Evolutionary conservation across 176 grass and related monocot genomes (phyloP), one percentile per base, ranked within the genome.

Genomic region (Zizania latifolia): DNA sequence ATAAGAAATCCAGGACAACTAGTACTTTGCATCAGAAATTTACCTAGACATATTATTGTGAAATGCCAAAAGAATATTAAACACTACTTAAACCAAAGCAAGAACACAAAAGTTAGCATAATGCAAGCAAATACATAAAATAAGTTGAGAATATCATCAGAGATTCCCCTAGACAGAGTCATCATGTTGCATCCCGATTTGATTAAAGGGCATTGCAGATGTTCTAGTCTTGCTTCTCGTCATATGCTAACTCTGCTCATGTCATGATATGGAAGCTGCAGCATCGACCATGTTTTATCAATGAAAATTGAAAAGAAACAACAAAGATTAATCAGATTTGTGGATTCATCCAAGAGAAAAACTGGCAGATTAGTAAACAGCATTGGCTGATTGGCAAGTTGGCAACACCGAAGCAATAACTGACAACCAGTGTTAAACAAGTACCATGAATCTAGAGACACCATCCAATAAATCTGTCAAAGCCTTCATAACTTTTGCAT

Each of bases 81-180:
- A 67, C 26, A 83, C 29, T 21, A 74, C 21, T 10, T 14, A 15
- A 37, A 28, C 37, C 71, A 83, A 38, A 38, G 34, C 37, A 55
- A 16, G 31, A 34, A 32, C 3, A 24, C 0, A 36, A 12, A n/a
- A 36, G 1, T 53, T 23, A 39, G 26, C 14, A 32, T 43, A 2
- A 1, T 11, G 5, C 15, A 40, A 6, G 29, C 10, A 16, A 5
- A 14, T n/a, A 1, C 33, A 29, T 31, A 17, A 29, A 68, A 44
- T n/a, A n/a, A n/a, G 39, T 12, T 4, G 38, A 27, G 1, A 23
- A 44, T 23, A 59, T 56, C 69, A 87, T 90, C 57, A 36, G 76
- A 84, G 84, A 92, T 85, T 92, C 72, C 70, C 84, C 70, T 90
- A 87, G 75, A 90, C 38, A 19, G 16, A 80, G 67, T 65, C 88